Percentiles rank a stretch among this genome's conserved stretches.
Evolutionary conservation across 2,329 filamentous ascomycete species (phyloP).

Genomic region (Emericellopsis atlantica): DNA sequence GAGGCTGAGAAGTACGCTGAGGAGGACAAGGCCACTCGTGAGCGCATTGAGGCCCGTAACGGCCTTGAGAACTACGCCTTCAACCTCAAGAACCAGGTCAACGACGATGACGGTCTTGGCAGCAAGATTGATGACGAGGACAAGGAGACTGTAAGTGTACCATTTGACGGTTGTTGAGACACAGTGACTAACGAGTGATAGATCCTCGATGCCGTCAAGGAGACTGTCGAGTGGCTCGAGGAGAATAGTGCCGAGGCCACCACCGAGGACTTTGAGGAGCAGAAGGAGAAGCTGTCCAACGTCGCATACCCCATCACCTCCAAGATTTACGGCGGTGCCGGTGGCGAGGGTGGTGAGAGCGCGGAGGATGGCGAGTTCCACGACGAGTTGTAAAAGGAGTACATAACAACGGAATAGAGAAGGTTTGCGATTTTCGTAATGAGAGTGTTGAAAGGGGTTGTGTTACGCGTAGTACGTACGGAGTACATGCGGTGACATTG

Average conservation of each 20-base stretch:
- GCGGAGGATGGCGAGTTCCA: conserved; percentile 56
- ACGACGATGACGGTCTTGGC: conserved; percentile 90
- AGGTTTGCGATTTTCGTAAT: conserved; percentile 1
- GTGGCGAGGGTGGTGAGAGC: conserved; percentile 43
- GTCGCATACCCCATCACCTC: conserved; percentile 98
- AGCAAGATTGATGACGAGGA: conserved; percentile 98
- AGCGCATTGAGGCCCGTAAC: conserved; percentile 94
- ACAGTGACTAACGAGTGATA: conserved; percentile 28
- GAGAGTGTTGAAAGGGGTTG: not conserved
- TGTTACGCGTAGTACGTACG: too few relatives aligned
- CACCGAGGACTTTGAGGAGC: conserved; percentile 95
- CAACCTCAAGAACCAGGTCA: conserved; percentile 98
- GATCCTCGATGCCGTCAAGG: conserved; percentile 93
- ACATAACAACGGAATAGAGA: conserved; percentile 7
- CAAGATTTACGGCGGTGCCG: conserved; percentile 67
- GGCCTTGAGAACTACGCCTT: conserved; percentile 98
- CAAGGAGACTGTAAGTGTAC: conserved; percentile 74
- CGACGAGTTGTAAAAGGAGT: conserved; percentile 62
- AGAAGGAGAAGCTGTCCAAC: conserved; percentile 97
- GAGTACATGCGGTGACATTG: too few relatives aligned
- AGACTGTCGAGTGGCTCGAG: conserved; percentile 91
- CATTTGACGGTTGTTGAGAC: not conserved
- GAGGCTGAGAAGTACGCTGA: conserved; percentile 98
- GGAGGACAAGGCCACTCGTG: conserved; percentile 95
- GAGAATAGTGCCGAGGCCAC: conserved; percentile 79